Evolutionary conservation across 1,284 basidiomycete species (phyloP), one percentile per base, ranked within the genome.

Genomic region (Pisolithus thermaeus): DNA sequence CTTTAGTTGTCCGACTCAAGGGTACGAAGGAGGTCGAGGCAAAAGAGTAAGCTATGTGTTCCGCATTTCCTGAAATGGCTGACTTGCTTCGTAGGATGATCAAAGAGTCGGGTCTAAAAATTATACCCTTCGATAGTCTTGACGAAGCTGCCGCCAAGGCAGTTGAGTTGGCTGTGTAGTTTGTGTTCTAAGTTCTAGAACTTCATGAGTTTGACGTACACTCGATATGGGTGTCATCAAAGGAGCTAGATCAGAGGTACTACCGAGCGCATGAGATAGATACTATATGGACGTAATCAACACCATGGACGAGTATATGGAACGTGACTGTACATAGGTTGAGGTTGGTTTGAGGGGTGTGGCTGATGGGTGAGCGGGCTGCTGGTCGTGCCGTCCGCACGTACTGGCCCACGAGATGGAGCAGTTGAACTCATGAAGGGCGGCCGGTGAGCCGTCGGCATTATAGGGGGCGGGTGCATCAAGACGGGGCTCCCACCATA

Each of bases 1-100:
- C 97, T 45, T 72, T 99, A 44, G 83, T 99, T 54, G 97, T 99
- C 45, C 81, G 96, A 57, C 77, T 99, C 58, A 97, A 99, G 74
- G 96, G 96, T 46, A 99, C 95, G 23, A 98, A 95, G 73, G 96
- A 98, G 72, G 76, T 75, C 51, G 95, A 98, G 73, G 96, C 96
- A 9, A 98, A 98, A 75, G 76, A 89, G 90, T 94, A 70, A 58
- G 87, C 78, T 22, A 14, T 48, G 18, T 42, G 18, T 12, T 12
- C 0, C 11, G 12, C 22, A 0, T 18, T 20, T 27, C 8, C 16
- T 37, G 44, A 35, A 32, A 20, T 48, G 35, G 48, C 57, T 53
- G 50, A 58, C 46, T 51, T 37, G 55, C 51, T 49, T 53, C 18
- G 16, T 56, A 94, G 92, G 65, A 88, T 97, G 84, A 97, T 97